These are phyloP conservation scores for Scortechinia acanthostroma DNA, from an alignment of 2,329 filamentous ascomycete species.

Conservation along the genomic window DNA sequence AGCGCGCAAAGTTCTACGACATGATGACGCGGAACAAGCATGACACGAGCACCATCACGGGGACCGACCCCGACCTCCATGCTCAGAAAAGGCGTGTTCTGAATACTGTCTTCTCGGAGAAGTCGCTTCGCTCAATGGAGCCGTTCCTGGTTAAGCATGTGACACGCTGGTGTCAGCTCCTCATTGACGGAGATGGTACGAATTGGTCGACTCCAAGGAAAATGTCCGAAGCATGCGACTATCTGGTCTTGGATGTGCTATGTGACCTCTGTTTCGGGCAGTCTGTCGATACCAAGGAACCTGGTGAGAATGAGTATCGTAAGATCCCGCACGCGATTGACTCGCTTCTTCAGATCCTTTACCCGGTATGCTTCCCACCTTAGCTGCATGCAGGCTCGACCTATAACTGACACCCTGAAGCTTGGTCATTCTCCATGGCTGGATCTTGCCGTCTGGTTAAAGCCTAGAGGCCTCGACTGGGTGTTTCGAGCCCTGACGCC, in stretches of 20 bases:
- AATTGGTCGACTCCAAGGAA: conserved; percentile 48
- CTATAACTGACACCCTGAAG: no score
- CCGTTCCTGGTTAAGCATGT: conserved; percentile 59
- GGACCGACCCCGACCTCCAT: conserved; percentile 61
- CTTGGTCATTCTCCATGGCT: no score
- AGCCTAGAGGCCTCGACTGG: no score
- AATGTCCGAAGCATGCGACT: conserved; percentile 39
- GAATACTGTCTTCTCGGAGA: conserved; percentile 65
- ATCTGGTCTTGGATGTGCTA: conserved; percentile 39
- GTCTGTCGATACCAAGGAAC: conserved; percentile 39
- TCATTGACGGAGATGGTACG: conserved; percentile 22
- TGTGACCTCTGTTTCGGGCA: conserved; percentile 40
- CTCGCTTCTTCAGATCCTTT: no score
- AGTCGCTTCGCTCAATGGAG: conserved; percentile 62
- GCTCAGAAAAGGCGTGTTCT: conserved; percentile 66
- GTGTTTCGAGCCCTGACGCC: no score
- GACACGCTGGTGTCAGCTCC: conserved; percentile 57
- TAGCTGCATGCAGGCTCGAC: no score
- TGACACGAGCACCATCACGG: conserved; percentile 68
- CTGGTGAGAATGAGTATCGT: no score
- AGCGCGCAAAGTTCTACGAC: conserved; percentile 68
- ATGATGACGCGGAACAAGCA: conserved; percentile 65
- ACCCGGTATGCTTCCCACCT: no score
- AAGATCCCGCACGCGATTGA: no score
- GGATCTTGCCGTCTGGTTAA: no score